Conservation (phyloP, 331 rosid species). For the Ulmus americana region DNA sequence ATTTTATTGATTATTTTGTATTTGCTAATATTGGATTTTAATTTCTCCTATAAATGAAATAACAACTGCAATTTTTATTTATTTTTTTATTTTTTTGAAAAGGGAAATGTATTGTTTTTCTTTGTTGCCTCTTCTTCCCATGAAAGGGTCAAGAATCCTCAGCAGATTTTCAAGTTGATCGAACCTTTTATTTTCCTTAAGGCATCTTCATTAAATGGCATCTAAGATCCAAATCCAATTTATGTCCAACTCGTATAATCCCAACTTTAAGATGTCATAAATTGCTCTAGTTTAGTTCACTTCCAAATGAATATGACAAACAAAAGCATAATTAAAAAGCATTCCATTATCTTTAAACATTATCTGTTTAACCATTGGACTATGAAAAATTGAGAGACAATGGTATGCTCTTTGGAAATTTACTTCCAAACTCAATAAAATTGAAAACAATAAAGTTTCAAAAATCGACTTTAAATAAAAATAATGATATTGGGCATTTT, state of each 20-base stretch:
- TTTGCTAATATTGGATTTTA: neutral
- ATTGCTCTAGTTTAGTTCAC: neutral
- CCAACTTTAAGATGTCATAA: neutral
- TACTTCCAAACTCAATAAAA: no score
- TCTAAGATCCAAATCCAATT: constrained; percentile 5
- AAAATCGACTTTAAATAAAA: no score
- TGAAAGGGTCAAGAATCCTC: neutral
- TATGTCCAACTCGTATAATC: constrained; percentile 4
- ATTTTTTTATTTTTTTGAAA: no score
- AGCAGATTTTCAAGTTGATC: constrained; percentile 2
- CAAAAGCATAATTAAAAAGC: neutral
- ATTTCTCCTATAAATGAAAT: neutral
- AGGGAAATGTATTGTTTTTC: no score
- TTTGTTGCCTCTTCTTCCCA: neutral
- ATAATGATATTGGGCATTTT: no score
- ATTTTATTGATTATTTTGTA: neutral
- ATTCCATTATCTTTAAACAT: neutral
- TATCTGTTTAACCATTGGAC: neutral
- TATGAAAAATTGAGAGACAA: neutral
- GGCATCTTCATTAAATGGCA: neutral
- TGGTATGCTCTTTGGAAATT: neutral
- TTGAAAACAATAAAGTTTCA: no score
- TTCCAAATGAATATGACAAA: constrained; percentile 13
- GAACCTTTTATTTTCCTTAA: neutral
- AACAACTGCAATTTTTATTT: no score